phyloP scores from a whole-genome alignment of 306 rosid genomes.

The Quercus ilex region DNA sequence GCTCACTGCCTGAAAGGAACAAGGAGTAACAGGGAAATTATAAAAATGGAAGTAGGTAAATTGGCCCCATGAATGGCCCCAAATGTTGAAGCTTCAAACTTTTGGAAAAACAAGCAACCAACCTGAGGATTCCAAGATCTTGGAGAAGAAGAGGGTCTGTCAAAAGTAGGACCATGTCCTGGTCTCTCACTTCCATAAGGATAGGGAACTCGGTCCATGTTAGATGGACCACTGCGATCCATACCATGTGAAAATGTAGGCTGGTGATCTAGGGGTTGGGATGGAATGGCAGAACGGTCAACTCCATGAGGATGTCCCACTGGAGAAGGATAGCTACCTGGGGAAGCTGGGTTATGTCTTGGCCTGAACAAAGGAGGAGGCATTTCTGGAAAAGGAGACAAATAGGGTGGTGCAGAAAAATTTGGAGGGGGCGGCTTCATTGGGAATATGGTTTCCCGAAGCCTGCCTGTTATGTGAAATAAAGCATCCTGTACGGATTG shows the following conservation, averaged over 20 bases:
- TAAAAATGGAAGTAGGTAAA: background rate
- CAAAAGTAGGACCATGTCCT: conserved; percentile 41
- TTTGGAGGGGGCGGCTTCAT: conserved; percentile 56
- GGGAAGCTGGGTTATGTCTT: conserved; percentile 57
- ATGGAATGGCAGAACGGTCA: conserved; percentile 53
- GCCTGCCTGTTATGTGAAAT: conserved; percentile 76
- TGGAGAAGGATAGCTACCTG: conserved; percentile 60
- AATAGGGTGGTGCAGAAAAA: conserved; percentile 46
- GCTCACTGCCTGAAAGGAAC: conserved; percentile 50
- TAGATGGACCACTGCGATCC: conserved; percentile 49
- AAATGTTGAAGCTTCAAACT: conserved; percentile 1
- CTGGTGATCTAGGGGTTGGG: conserved; percentile 55
- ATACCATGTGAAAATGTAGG: conserved; percentile 49
- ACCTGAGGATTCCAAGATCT: conserved; percentile 72
- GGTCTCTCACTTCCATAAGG: conserved; percentile 48
- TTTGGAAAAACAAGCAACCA: conserved; percentile 18
- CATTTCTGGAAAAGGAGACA: conserved; percentile 61
- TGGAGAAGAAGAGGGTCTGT: conserved; percentile 72
- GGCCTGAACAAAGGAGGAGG: conserved; percentile 72
- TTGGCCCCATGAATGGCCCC: background rate
- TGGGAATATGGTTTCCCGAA: conserved; percentile 78
- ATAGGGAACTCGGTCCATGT: conserved; percentile 63
- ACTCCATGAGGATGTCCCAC: conserved; percentile 60
- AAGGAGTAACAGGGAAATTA: background rate
- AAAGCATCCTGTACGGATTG: conserved; percentile 87